phyloP scores from a whole-genome alignment of 1,284 basidiomycete species.

The Acaromyces ingoldii region DNA sequence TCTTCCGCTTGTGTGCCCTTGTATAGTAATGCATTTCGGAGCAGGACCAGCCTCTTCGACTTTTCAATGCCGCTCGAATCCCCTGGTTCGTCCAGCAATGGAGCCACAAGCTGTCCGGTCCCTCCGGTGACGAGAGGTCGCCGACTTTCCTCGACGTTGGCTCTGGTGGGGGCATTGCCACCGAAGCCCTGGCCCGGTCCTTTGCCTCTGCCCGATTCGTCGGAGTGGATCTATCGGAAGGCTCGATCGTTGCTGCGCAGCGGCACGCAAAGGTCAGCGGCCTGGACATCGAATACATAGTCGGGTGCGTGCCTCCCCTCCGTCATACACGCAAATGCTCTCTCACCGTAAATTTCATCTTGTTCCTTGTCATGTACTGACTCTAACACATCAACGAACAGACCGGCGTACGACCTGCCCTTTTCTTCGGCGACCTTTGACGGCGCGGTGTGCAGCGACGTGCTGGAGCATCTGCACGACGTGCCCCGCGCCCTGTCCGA shows the following conservation, averaged over 20 bases:
- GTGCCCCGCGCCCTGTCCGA: conserved; percentile 15
- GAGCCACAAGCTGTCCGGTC: not conserved
- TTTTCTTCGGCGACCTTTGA: conserved; percentile 11
- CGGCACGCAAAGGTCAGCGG: conserved; percentile 14
- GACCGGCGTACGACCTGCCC: conserved; percentile 10
- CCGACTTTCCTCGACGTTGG: conserved; percentile 28
- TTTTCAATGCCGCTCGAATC: conserved; percentile 23
- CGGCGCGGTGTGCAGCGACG: conserved; percentile 26
- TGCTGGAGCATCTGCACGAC: conserved; percentile 28
- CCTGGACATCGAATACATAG: conserved; percentile 6
- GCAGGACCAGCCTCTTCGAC: conserved; percentile 10
- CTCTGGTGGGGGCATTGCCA: conserved; percentile 24
- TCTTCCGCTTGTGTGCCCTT: not conserved
- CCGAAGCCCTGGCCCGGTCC: conserved; percentile 18
- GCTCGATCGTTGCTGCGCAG: not conserved
- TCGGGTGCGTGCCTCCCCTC: not conserved
- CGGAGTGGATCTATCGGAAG: not conserved
- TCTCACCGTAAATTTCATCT: not conserved
- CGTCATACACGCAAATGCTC: not conserved
- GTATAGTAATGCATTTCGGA: too few relatives aligned
- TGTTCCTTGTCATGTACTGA: too few relatives aligned
- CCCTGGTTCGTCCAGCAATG: conserved; percentile 22
- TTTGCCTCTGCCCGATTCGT: not conserved
- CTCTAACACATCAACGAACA: not conserved
- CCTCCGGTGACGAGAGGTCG: conserved; percentile 2